phyloP scores from a whole-genome alignment of 805 yeast genomes.

The Grigorovia transvaalensis region DNA sequence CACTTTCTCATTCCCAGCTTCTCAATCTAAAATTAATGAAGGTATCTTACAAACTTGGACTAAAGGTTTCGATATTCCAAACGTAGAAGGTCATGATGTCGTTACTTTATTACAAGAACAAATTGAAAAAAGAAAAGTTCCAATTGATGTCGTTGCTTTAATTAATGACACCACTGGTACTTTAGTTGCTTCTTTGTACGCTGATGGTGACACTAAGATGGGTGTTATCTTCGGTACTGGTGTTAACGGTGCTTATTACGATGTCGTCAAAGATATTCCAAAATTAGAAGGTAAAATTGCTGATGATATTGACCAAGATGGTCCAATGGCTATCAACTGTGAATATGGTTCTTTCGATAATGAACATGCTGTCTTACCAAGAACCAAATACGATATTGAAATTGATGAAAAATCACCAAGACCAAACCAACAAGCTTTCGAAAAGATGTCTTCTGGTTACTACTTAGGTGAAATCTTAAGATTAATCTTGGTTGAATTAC shows the following conservation, averaged over 20 bases:
- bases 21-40: conserved; percentile 70
- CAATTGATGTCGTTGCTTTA: conserved; percentile 81
- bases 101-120: conserved; percentile 83
- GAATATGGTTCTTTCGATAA: conserved; percentile 98
- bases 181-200: conserved; percentile 85
- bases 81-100: conserved; percentile 90
- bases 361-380: conserved; percentile 73
- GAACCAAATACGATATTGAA: conserved; percentile 75
- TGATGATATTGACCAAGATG: conserved; percentile 48
- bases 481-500: conserved; percentile 63
- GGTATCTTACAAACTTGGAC: conserved; percentile 95
- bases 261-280: conserved; percentile 58
- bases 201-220: conserved; percentile 81
- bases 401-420: conserved; percentile 85
- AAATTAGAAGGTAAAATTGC: conserved; percentile 66
- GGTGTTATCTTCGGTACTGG: conserved; percentile 97
- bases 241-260: conserved; percentile 94
- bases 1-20: conserved; percentile 87
- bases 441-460: conserved; percentile 96
- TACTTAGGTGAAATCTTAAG: conserved; percentile 89
- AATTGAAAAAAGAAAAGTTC: conserved; percentile 50
- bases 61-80: conserved; percentile 88
- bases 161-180: conserved; percentile 98
- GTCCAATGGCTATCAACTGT: conserved; percentile 93
- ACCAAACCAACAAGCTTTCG: conserved; percentile 92